Percentiles rank a stretch among this genome's conserved stretches.
Conservation (phyloP, 768 basidiomycete species). For the Coprinopsis sp. region DNA sequence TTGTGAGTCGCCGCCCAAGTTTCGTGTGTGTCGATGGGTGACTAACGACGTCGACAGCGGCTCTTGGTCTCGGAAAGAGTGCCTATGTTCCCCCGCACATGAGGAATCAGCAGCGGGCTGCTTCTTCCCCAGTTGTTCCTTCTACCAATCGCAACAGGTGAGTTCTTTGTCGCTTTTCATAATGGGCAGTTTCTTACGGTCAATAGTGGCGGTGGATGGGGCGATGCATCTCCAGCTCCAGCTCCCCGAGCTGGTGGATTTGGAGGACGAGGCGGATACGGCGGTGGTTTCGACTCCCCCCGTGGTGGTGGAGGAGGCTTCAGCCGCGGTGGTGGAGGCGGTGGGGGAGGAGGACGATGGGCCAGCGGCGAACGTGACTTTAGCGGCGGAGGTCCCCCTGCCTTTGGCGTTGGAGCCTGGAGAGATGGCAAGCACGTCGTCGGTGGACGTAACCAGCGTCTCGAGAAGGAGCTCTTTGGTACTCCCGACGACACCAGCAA, state of each 20-base stretch:
- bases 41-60: conserved; percentile 39
- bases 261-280: conserved; percentile 37
- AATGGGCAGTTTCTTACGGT: conserved; percentile 31
- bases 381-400: conserved; percentile 23
- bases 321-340: conserved; percentile 37
- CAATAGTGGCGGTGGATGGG: conserved; percentile 75
- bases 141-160: conserved; percentile 52
- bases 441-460: conserved; percentile 78
- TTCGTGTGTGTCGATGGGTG: conserved; percentile 10
- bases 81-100: conserved; percentile 88
- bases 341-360: too few relatives aligned
- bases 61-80: conserved; percentile 74
- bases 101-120: conserved; percentile 84
- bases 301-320: conserved; percentile 9
- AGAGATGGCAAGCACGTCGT: conserved; percentile 82
- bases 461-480: conserved; percentile 96
- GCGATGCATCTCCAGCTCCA: conserved; percentile 60
- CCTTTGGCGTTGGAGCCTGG: conserved; percentile 73
- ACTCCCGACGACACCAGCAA: conserved; percentile 80
- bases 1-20: conserved; percentile 39
- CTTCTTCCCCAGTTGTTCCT: conserved; percentile 63
- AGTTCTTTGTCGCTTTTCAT: conserved; percentile 18
- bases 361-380: conserved; percentile 30
- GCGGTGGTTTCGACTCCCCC: conserved; percentile 18
- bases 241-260: conserved; percentile 40